phyloP scores from a whole-genome alignment of 108 stramenopile species.

The Craspedostauros australis region DNA sequence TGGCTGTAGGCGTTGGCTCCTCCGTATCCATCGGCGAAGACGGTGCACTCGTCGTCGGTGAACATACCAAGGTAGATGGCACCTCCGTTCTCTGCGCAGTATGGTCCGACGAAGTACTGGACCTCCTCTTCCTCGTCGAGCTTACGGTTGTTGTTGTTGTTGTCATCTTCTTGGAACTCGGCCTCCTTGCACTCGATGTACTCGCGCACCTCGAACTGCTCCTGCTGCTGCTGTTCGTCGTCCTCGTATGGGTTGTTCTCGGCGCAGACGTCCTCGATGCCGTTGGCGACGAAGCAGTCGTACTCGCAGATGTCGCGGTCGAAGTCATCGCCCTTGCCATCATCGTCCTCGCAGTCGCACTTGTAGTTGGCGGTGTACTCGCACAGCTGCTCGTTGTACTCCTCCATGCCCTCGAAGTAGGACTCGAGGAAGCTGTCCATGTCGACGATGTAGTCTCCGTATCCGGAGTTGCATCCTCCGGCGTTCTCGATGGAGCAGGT shows the following conservation, averaged over 20 bases:
- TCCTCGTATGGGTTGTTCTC: constrained; percentile 60
- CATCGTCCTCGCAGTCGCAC: constrained; percentile 45
- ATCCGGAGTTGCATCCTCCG: constrained; percentile 51
- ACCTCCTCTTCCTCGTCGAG: constrained; percentile 24
- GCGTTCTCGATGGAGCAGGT: constrained; percentile 46
- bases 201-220: constrained; percentile 33
- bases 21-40: constrained; percentile 41
- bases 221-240: constrained; percentile 31
- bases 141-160: constrained; percentile 27
- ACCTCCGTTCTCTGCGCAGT: constrained; percentile 77
- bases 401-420: constrained; percentile 43
- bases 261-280: constrained; percentile 48
- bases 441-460: constrained; percentile 84
- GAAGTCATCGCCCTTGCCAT: constrained; percentile 43
- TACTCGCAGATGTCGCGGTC: constrained; percentile 53
- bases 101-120: constrained; percentile 66
- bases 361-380: constrained; percentile 30
- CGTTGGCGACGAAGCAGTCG: constrained; percentile 54
- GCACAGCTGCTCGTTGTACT: constrained; percentile 51
- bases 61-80: constrained; percentile 68
- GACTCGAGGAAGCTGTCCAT: constrained; percentile 71
- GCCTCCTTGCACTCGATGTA: constrained; percentile 38
- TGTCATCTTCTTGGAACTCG: constrained; percentile 14
- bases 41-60: constrained; percentile 69
- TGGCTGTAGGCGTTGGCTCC: constrained; percentile 35